Evolutionary conservation across 1,284 basidiomycete genomes (phyloP), one percentile per base, ranked within the genome.

Genomic region (Heliocybe sulcata): DNA sequence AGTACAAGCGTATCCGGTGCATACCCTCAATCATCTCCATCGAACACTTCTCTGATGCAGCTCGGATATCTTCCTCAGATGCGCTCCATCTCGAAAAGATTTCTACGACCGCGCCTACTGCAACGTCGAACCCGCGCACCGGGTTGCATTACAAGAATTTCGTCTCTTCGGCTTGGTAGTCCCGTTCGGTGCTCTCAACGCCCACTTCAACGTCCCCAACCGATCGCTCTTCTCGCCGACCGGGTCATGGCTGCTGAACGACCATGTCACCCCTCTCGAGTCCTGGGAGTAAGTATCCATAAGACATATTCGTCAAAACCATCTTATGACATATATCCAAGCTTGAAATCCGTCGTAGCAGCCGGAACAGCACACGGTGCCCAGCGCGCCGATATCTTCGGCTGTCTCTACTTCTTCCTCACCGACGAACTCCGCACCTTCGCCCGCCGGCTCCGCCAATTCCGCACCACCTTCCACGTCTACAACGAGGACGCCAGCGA

Each of bases 401-500:
- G 76, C 1, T 77, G 74, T 51, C 67, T 78, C 4, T 77, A 75
- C 59, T 75, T 77, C 55, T 70, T 67, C 57, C 58, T 78, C 27
- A 65, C 67, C 0, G 61, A 70, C 2, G 67, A 76, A 55, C 64
- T 77, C 6, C 62, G 61, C 27, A 58, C 52, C 0, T 75, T 77
- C 56, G 62, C 65, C 1, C 51, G 56, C 9, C 69, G 70, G 12
- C 58, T 76, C 38, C 63, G 64, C 6, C 60, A 58, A 11, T 66
- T 74, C 52, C 58, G 64, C 0, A 61, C 74, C 42, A 61, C 64
- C 0, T 68, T 77, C 50, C 51, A 56, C 16, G 27, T 75, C 4
- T 64, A 62, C 45, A 55, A 59, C 35, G 29, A 57, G 14, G 63
- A 71, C 31, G 67, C 72, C 0, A 54, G 58, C 9, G 26, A 55